Percentiles rank a stretch among this genome's conserved stretches.
Evolutionary conservation across 495 filamentous ascomycete species (phyloP).

Genomic region (Penicillium bialowiezense): DNA sequence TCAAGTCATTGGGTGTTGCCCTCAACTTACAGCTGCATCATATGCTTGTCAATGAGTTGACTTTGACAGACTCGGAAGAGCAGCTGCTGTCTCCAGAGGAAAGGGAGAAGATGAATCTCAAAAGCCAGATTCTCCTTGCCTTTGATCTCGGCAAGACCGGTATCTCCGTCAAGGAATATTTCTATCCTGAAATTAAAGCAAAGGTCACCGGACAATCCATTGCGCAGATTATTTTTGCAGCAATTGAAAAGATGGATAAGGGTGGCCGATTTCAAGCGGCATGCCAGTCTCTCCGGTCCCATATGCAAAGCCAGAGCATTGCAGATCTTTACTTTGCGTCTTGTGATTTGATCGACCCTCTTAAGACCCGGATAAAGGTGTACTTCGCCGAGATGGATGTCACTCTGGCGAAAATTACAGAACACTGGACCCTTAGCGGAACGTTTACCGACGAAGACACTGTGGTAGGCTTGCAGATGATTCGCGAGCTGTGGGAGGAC

Average conservation of each 20-base stretch:
- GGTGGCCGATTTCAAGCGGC: too few relatives aligned
- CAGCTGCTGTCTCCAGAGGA: background rate
- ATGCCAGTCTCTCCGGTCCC: background rate
- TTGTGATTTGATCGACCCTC: slow-evolving; percentile 11
- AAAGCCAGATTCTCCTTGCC: slow-evolving; percentile 15
- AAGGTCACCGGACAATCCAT: slow-evolving; percentile 2
- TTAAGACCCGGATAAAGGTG: slow-evolving; percentile 12
- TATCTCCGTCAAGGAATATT: slow-evolving; percentile 6
- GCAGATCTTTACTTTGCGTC: slow-evolving; percentile 8
- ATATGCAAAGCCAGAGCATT: background rate
- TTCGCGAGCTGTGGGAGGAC: slow-evolving; percentile 12
- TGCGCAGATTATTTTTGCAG: too few relatives aligned
- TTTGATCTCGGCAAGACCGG: slow-evolving; percentile 5
- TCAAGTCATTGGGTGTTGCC: background rate
- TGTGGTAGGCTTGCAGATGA: background rate
- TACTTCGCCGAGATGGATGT: slow-evolving; percentile 10
- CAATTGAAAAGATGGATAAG: too few relatives aligned
- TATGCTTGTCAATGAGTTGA: background rate
- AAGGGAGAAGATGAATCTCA: background rate
- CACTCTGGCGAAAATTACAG: background rate
- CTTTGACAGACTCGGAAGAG: background rate
- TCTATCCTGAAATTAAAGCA: slow-evolving; percentile 9
- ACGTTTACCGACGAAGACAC: background rate
- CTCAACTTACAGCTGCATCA: background rate
- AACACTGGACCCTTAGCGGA: slow-evolving; percentile 15